Evolutionary conservation across 1,284 basidiomycete genomes (phyloP), one percentile per base, ranked within the genome.

Genomic region (Coniferiporia sulphurascens): DNA sequence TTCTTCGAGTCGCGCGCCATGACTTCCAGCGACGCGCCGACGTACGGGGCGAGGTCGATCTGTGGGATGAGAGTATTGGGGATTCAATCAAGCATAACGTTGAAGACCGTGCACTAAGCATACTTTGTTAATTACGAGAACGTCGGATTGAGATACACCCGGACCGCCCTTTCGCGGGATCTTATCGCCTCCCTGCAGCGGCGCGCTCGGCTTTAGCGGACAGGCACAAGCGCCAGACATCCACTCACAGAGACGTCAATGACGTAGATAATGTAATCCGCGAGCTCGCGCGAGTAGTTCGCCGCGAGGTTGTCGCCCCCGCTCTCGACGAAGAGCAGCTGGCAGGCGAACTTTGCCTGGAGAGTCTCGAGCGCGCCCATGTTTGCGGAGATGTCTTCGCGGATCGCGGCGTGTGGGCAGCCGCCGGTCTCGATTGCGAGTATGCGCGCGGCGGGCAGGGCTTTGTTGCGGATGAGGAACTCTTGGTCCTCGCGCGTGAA

Each of bases 401-500:
- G 85, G 66, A 98, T 97, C 3, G 95, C 94, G 1, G 94, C 94
- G 71, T 97, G 94, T 1, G 94, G 94, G 72, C 94, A 98, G 1
- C 95, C 94, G 43, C 95, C 91, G 0, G 97, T 99, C 76, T 99
- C 96, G 66, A 99, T 97, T 0, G 97, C 95, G 21, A 93, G 84
- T 67, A 99, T 98, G 45, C 96, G 88, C 41, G 85, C 85, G 2
- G 87, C 74, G 0, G 91, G 87, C 3, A 99, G 83, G 0, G 96
- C 96, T 57, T 89, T 82, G 75, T 98, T 93, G 65, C 85, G 87
- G 69, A 98, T 96, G 41, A 99, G 78, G 73, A 99, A 99, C 71
- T 99, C 95, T 72, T 97, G 95, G 71, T 99, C 96, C 73, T 99
- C 96, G 22, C 88, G 83, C 44, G 96, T 99, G 74, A 98, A 97